Percentiles rank a stretch among this genome's conserved stretches.
Evolutionary conservation across 441 rosid species (phyloP).

Genomic region (Populus hybrid): DNA sequence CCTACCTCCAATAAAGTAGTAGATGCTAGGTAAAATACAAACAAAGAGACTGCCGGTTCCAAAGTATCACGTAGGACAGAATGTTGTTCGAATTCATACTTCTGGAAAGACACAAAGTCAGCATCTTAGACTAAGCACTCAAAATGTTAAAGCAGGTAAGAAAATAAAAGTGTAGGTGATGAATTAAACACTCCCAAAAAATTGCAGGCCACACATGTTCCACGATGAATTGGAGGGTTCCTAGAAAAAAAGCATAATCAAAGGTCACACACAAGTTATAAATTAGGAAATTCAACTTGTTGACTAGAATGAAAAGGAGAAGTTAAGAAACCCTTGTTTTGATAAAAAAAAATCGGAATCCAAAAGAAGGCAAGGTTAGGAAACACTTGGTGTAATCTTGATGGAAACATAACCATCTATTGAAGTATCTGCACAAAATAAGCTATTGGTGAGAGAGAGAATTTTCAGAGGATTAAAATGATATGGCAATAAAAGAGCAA

Average conservation of each 20-base stretch:
- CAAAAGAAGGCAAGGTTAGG: not conserved
- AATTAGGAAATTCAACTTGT: not conserved
- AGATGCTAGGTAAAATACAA: not conserved
- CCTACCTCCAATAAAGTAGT: not conserved
- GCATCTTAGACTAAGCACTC: not conserved
- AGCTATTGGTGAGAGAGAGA: not conserved
- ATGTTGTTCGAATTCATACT: not conserved
- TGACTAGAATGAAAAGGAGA: not conserved
- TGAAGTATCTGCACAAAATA: not conserved
- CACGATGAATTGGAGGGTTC: not conserved
- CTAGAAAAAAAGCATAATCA: not conserved
- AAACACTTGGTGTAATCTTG: not conserved
- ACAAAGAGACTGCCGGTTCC: not conserved
- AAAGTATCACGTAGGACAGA: not conserved
- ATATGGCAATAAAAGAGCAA: not conserved
- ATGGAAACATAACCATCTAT: not conserved
- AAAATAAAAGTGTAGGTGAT: not conserved
- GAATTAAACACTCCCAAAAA: not conserved
- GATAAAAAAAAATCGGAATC: not conserved
- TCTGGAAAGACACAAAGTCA: not conserved
- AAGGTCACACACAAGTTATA: not conserved
- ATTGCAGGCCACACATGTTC: not conserved
- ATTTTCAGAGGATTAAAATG: not conserved
- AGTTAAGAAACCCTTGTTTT: not conserved
- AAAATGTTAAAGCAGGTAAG: not conserved